Conservation (phyloP, 352 stramenopile genomes). For the Phytophthora ohioensis region DNA sequence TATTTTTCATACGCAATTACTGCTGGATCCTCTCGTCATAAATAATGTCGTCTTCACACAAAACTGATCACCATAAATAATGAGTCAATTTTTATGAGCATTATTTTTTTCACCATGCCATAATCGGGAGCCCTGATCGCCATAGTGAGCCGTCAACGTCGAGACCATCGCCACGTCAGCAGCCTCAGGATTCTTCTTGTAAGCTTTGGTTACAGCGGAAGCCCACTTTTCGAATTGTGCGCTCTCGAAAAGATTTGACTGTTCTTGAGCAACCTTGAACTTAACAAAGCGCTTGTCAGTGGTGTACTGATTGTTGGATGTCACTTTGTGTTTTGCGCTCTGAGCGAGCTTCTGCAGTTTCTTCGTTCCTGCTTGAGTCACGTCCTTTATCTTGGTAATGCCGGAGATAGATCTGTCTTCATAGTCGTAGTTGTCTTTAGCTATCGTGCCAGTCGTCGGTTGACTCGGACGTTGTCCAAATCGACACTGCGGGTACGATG, state of each 20-base stretch:
- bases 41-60: too few species aligned
- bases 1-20: too few species aligned
- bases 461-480: too few species aligned
- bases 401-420: not conserved
- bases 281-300: not conserved
- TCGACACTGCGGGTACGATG: not conserved
- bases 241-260: not conserved
- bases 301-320: not conserved
- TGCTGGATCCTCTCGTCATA: too few species aligned
- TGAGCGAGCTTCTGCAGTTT: constrained; percentile 3
- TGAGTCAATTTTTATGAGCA: too few species aligned
- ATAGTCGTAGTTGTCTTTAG: not conserved
- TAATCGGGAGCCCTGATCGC: not conserved
- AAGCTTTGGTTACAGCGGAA: not conserved
- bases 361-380: constrained; percentile 6
- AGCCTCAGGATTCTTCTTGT: constrained; percentile 3
- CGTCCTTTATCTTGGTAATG: constrained; percentile 1
- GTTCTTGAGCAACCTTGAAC: not conserved
- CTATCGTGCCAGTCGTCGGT: not conserved
- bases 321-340: not conserved
- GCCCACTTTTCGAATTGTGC: constrained; percentile 4
- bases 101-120: too few species aligned
- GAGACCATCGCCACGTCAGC: not conserved
- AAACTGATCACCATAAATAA: too few species aligned
- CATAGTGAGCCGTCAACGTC: not conserved